Evolutionary conservation across 306 rosid genomes (phyloP).

Genomic region (Amphicarpaea edgeworthii): DNA sequence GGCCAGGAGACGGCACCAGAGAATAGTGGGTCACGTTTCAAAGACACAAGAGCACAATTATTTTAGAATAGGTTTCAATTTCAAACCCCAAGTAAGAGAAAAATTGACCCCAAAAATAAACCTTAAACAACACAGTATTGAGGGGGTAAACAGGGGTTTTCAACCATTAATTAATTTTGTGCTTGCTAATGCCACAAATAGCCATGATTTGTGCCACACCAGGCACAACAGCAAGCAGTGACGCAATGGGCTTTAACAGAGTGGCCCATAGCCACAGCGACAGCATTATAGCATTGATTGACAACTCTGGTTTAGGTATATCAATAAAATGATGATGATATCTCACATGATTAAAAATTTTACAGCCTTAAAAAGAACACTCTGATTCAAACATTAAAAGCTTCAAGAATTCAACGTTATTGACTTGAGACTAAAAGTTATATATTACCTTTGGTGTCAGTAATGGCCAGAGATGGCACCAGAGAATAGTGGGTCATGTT

Average conservation of each 20-base stretch:
- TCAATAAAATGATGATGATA: background rate
- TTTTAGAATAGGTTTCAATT: background rate
- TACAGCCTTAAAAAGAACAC: background rate
- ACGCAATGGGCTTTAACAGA: background rate
- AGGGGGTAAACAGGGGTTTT: background rate
- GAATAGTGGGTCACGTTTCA: background rate
- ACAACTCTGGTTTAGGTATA: background rate
- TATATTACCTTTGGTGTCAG: constrained; percentile 77
- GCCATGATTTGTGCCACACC: background rate
- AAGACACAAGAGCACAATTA: background rate
- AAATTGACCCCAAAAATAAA: background rate
- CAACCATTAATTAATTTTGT: background rate
- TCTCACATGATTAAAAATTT: constrained; percentile 14
- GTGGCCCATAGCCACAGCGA: background rate
- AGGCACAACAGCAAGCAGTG: background rate
- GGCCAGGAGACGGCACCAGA: background rate
- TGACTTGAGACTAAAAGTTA: constrained; percentile 6
- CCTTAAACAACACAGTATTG: background rate
- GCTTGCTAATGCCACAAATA: background rate
- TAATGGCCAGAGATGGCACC: background rate
- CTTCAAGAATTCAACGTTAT: constrained; percentile 18
- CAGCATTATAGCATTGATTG: no score
- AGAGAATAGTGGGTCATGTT: background rate
- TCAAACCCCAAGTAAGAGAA: background rate
- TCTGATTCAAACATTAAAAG: constrained; percentile 34